Evolutionary conservation across 495 filamentous ascomycete species (phyloP), one percentile per base, ranked within the genome.

Genomic region (Aspergillus baeticus): DNA sequence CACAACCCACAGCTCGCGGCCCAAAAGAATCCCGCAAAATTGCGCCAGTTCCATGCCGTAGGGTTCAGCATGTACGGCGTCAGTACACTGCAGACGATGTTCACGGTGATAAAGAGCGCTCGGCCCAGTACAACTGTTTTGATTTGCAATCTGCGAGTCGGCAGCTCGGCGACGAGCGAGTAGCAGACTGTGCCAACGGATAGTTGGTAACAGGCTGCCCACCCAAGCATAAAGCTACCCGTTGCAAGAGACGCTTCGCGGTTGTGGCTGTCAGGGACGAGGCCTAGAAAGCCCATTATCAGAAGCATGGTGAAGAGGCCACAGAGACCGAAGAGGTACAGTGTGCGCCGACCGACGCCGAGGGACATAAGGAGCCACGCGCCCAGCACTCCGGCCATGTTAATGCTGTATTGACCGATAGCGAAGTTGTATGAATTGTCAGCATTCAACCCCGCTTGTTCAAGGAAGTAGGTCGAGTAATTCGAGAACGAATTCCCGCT

Each of bases 61-160:
- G 53, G 53, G 21, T 55, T 55, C 53, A 55, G 43, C 53, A 55
- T 55, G 21, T 31, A 21, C 43, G 53, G 53, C 20, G 39, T 34
- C 38, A 55, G 41, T 13, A 55, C 43, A n/a, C 53, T 43, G 47
- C 47, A 47, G 20, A 55, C 53, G 21, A 55, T 48, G 35, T 47
- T 55, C 10, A 39, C 29, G 35, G 47, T 4, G 13, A 47, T 55
- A 48, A 47, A 55, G 3, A 55, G 17, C 15, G 47, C 47, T 3
- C 53, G 33, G 0, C 42, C 53, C 2, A 55, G 22, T 0, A 55
- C 53, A 7, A 55, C 47, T 0, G 53, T 48, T 21, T 41, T 55
- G 5, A 21, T 43, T 5, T 43, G 53, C 34, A 55, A 29, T n/a
- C 31, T 43, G 21, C 42, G 47, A 3, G 42, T 38, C 1, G 53